These are phyloP conservation scores for Mycoemilia scoparia DNA, from an alignment of 192 early-diverging fungal species.

Conservation along the genomic window DNA sequence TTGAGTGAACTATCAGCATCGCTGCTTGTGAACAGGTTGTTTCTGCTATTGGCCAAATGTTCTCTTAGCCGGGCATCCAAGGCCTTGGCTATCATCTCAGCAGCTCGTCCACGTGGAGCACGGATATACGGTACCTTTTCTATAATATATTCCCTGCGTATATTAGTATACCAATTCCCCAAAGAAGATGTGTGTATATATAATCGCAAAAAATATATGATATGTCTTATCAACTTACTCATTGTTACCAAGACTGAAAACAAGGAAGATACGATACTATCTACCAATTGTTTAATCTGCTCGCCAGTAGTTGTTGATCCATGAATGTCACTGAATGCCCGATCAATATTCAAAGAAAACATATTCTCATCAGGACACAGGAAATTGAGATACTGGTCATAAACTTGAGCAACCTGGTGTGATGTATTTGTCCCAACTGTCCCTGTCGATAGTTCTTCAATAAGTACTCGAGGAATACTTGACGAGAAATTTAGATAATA, in stretches of 20 bases:
- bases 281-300: conserved; percentile 59
- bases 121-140: conserved; percentile 80
- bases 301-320: conserved; percentile 66
- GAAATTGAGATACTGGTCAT: conserved; percentile 96
- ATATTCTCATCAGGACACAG: conserved; percentile 78
- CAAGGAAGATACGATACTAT: conserved; percentile 57
- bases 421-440: conserved; percentile 56
- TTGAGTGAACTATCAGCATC: conserved; percentile 26
- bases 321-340: conserved; percentile 68
- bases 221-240: too few relatives aligned
- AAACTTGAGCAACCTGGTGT: conserved; percentile 70
- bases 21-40: conserved; percentile 60
- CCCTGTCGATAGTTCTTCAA: conserved; percentile 88
- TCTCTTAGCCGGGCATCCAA: conserved; percentile 81
- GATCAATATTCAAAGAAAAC: conserved; percentile 73
- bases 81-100: conserved; percentile 81
- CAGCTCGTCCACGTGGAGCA: conserved; percentile 75
- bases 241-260: conserved; percentile 88
- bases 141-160: too few relatives aligned
- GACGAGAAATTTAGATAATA: conserved; percentile 94
- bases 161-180: too few relatives aligned
- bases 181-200: too few relatives aligned
- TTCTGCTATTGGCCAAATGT: conserved; percentile 70
- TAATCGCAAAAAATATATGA: too few relatives aligned
- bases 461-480: conserved; percentile 61